A percentile compares a stretch with the other conserved stretches of the same genome.
These are phyloP conservation scores for Phytopythium aichiense DNA, from an alignment of 352 stramenopile genomes.

Conservation along the genomic window DNA sequence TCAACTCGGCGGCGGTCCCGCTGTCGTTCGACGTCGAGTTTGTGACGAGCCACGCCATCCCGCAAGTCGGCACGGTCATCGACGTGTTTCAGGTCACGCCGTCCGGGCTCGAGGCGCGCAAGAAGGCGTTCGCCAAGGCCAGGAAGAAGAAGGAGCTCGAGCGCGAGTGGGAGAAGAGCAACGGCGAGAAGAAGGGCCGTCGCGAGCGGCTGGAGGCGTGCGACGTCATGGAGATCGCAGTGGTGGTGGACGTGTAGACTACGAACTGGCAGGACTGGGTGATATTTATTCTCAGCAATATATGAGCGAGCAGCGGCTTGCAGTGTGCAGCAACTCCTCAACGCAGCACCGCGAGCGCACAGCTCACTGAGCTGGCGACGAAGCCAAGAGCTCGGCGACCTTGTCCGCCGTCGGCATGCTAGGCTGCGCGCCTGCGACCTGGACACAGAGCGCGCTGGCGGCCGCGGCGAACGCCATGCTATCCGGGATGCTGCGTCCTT, in stretches of 20 bases:
- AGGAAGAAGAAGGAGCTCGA: constrained; percentile 7
- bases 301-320: not conserved
- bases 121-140: constrained; percentile 25
- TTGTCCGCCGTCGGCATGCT: constrained; percentile 53
- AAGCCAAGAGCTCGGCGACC: constrained; percentile 28
- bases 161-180: constrained; percentile 1
- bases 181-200: not conserved
- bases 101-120: constrained; percentile 29
- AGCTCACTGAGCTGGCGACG: not conserved
- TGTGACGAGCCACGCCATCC: constrained; percentile 23
- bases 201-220: constrained; percentile 13
- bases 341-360: not conserved
- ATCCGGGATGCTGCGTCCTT: constrained; percentile 40
- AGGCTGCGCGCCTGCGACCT: constrained; percentile 53
- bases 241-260: constrained; percentile 5
- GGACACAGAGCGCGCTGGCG: constrained; percentile 65
- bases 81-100: constrained; percentile 37
- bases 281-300: constrained; percentile 5
- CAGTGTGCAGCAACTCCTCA: not conserved
- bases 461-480: constrained; percentile 52
- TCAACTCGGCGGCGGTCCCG: constrained; percentile 20
- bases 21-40: constrained; percentile 22
- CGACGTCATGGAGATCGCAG: constrained; percentile 12
- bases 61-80: constrained; percentile 31
- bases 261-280: not conserved